These are phyloP conservation scores for Corymbia citriodora DNA, from an alignment of 441 rosid genomes.

Conservation along the genomic window DNA sequence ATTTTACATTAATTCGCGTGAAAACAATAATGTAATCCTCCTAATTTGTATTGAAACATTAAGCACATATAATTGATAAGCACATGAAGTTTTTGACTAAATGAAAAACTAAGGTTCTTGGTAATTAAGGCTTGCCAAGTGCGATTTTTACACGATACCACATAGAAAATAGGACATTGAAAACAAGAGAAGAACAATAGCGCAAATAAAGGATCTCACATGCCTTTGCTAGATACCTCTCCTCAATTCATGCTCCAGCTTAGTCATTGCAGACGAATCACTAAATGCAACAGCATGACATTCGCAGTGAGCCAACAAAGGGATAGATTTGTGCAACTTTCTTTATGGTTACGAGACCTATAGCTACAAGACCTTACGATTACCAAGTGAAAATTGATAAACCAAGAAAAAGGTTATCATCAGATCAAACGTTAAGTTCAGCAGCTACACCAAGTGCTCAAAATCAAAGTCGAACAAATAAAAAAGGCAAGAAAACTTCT, in stretches of 20 bases:
- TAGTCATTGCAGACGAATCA: neutral
- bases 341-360: neutral
- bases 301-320: neutral
- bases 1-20: too few species aligned
- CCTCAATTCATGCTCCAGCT: neutral
- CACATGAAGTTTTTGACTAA: too few species aligned
- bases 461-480: neutral
- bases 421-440: neutral
- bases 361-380: neutral
- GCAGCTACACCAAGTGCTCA: constrained; percentile 3
- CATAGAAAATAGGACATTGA: neutral
- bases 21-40: too few species aligned
- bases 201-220: neutral
- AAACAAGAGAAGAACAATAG: neutral
- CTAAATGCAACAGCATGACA: neutral
- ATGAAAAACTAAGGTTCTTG: too few species aligned
- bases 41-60: too few species aligned
- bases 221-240: neutral
- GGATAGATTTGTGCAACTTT: neutral
- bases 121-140: neutral
- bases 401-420: neutral
- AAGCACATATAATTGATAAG: too few species aligned
- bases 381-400: neutral
- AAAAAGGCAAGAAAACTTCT: neutral
- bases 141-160: neutral